Evolutionary conservation across 257 asterid genomes (phyloP).

Genomic region (Lycium ferocissimum): DNA sequence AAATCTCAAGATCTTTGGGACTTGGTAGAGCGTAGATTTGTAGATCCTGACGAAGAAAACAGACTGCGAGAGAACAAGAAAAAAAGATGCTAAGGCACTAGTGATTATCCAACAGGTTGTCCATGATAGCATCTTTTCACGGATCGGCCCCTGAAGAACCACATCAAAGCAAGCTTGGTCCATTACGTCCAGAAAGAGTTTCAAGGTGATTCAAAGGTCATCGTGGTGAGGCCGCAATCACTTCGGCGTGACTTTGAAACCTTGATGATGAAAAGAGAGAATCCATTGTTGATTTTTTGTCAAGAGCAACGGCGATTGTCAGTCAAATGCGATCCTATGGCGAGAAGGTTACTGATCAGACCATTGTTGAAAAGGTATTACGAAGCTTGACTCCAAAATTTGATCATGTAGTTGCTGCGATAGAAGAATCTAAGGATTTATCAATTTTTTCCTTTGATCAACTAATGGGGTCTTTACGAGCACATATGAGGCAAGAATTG

Average conservation of each 20-base stretch:
- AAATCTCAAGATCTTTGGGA: conserved; percentile 31
- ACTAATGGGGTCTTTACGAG: no score
- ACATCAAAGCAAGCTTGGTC: conserved; percentile 27
- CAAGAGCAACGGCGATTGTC: conserved; percentile 17
- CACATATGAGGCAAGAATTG: no score
- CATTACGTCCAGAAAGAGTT: neutral
- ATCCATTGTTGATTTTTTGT: neutral
- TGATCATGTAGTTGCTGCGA: no score
- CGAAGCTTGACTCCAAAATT: no score
- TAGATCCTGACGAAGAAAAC: neutral
- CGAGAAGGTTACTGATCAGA: no score
- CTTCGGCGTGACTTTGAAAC: no score
- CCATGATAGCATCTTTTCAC: conserved; percentile 21
- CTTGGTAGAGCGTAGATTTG: conserved; percentile 1
- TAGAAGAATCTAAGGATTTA: no score
- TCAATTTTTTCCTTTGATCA: no score
- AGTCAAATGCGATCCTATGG: conserved; percentile 7
- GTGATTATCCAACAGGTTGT: conserved; percentile 18
- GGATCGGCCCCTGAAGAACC: neutral
- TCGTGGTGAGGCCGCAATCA: neutral
- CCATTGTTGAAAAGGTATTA: no score
- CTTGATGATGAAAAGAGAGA: no score
- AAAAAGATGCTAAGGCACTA: conserved; percentile 25
- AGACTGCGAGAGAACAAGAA: neutral
- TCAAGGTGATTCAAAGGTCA: neutral